phyloP scores from a whole-genome alignment of 1,139 yeast species.

The Saccharomyces hybrid region DNA sequence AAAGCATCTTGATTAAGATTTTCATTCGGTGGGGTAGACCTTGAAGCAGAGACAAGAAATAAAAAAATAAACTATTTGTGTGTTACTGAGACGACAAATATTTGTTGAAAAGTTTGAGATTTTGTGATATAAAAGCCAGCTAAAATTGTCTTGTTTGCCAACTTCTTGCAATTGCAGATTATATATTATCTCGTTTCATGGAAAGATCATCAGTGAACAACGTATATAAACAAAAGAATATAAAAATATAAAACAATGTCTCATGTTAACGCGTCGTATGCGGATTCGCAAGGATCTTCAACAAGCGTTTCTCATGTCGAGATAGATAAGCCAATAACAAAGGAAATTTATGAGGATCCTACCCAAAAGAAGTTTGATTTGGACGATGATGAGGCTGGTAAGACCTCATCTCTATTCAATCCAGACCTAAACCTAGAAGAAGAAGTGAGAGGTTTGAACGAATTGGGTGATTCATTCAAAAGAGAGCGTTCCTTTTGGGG shows the following conservation, averaged over 20 bases:
- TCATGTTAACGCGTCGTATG: neutral
- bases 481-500: slow-evolving; percentile 17
- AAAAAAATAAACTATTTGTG: neutral
- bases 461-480: slow-evolving; percentile 18
- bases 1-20: neutral
- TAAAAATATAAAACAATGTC: neutral
- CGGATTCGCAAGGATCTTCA: slow-evolving; percentile 1
- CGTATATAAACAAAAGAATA: neutral
- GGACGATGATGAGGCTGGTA: slow-evolving; percentile 6
- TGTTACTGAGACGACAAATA: neutral
- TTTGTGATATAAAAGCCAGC: neutral
- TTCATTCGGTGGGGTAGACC: neutral
- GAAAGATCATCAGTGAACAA: neutral
- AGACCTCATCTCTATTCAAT: slow-evolving; percentile 3
- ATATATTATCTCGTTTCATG: neutral
- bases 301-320: slow-evolving; percentile 6
- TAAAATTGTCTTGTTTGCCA: neutral
- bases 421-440: slow-evolving; percentile 8
- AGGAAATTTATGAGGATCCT: slow-evolving; percentile 7
- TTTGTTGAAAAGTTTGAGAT: neutral
- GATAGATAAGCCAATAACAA: neutral
- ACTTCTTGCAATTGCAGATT: neutral
- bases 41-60: neutral
- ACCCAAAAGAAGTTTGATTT: slow-evolving; percentile 5
- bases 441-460: slow-evolving; percentile 22